Evolutionary conservation across 768 basidiomycete species (phyloP).

Genomic region (Lyophyllum atratum): DNA sequence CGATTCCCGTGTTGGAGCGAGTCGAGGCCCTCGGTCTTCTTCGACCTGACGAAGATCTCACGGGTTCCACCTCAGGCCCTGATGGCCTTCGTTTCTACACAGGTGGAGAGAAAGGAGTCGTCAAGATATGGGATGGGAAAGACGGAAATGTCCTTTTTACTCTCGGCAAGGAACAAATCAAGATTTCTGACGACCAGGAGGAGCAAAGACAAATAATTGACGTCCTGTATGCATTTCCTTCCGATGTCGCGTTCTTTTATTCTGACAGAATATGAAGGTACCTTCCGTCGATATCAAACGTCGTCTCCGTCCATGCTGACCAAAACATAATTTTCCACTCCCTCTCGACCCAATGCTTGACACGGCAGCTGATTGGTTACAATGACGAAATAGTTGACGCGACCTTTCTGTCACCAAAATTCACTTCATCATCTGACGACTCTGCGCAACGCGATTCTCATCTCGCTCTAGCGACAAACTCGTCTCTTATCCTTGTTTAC

Average conservation of each 20-base stretch:
- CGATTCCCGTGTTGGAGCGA: conserved; percentile 81
- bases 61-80: conserved; percentile 40
- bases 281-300: conserved; percentile 57
- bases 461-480: conserved; percentile 96
- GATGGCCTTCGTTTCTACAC: conserved; percentile 73
- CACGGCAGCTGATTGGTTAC: conserved; percentile 90
- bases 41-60: conserved; percentile 47
- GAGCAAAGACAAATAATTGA: conserved; percentile 85
- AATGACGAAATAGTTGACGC: conserved; percentile 98
- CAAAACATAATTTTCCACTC: conserved; percentile 96
- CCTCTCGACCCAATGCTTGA: conserved; percentile 58
- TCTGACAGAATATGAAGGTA: conserved; percentile 52
- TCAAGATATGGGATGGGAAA: conserved; percentile 84
- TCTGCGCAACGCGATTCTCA: conserved; percentile 55
- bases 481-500: conserved; percentile 91
- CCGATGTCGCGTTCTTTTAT: background rate
- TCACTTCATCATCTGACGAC: conserved; percentile 18
- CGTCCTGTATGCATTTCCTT: conserved; percentile 65
- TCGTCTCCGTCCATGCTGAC: conserved; percentile 90
- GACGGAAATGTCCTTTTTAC: conserved; percentile 64
- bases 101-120: conserved; percentile 85
- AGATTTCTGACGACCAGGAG: conserved; percentile 56
- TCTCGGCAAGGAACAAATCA: conserved; percentile 51
- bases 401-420: conserved; percentile 61
- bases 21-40: conserved; percentile 86